A percentile compares a stretch with the other conserved stretches of the same genome.
phyloP scores from a whole-genome alignment of 2,329 filamentous ascomycete species.

The Pseudogymnoascus sp. region DNA sequence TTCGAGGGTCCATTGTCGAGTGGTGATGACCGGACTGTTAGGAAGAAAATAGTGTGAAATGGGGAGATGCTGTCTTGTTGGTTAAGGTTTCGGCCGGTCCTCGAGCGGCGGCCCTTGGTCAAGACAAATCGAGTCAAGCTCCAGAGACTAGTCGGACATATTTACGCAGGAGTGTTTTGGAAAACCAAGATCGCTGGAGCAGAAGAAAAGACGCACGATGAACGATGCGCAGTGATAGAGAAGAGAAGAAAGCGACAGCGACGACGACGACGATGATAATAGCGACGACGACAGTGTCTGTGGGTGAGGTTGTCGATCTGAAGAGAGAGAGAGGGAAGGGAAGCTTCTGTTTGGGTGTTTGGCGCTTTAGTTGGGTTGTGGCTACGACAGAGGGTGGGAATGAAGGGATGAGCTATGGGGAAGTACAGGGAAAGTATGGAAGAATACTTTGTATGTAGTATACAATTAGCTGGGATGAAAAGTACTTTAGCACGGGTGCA shows the following conservation, averaged over 20 bases:
- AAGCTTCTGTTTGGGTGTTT: neutral
- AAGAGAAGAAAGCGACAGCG: neutral
- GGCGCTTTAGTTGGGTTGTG: neutral
- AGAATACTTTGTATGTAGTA: neutral
- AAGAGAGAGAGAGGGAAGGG: neutral
- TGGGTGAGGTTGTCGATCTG: neutral
- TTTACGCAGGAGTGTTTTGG: neutral
- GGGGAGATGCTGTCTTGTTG: neutral
- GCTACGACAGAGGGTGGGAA: neutral
- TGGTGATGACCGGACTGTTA: neutral
- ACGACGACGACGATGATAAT: neutral
- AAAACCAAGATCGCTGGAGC: neutral
- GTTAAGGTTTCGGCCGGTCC: slow-evolving; percentile 5
- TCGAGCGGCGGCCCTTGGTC: neutral
- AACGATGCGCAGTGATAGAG: neutral
- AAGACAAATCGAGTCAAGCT: slow-evolving; percentile 7
- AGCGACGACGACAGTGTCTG: neutral
- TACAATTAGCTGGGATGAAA: neutral
- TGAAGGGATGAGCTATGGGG: neutral
- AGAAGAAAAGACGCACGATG: neutral
- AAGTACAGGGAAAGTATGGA: neutral
- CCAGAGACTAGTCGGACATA: slow-evolving; percentile 7
- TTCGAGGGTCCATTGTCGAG: slow-evolving; percentile 28
- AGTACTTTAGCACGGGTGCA: neutral
- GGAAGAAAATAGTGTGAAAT: slow-evolving; percentile 1